Base-by-base conservation (phyloP, 306 rosid species). In the Vigna nakashimae region DNA sequence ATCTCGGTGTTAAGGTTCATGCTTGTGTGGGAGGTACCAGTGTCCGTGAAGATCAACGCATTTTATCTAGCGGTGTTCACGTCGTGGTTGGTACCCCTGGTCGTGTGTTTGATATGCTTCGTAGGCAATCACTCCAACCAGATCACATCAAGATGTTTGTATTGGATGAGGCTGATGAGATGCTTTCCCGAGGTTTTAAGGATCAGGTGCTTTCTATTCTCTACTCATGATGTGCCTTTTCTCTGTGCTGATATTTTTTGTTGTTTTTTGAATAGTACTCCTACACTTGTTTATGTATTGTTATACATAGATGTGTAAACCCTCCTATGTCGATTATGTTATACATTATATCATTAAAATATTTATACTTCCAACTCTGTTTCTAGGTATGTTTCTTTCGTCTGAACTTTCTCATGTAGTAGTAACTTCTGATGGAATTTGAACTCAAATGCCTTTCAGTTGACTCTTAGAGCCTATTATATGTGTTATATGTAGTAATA, bases 1-100 rank as follows among this genome's bases (percentile, higher is more conserved):
- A 89, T 75, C 92, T 91, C 4, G 91, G 97, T 82, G 92, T 91
- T 14, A 91, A 81, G 85, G 94, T 91, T 9, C 97, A 91, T 85
- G 94, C 94, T 4, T 91, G 97, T 82, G 94, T 89, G 48, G 92
- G 97, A 81, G 94, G 94, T 51, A 91, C 94, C 17, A 89, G 88
- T 80, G 92, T 91, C 50, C 93, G 94, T 51, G 94, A 91, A 71
- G 97, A 91, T 76, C 93, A 91, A 42, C 92, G 97, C 18, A 91
- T 88, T 62, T 85, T 91, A 32, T 79, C 92, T 0, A 84, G 87
- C 15, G 97, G 93, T 64, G 97, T 91, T 75, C 93, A 91, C 78
- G 97, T 86, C 77, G 97, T 91, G 80, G 92, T 91, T 65, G 97
- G 97, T 49, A 89, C 97, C 32, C 97, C 97, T 28, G 93, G 97